Evolutionary conservation across 805 yeast species (phyloP), one percentile per base, ranked within the genome.

Genomic region (Debaryomyces hansenii): DNA sequence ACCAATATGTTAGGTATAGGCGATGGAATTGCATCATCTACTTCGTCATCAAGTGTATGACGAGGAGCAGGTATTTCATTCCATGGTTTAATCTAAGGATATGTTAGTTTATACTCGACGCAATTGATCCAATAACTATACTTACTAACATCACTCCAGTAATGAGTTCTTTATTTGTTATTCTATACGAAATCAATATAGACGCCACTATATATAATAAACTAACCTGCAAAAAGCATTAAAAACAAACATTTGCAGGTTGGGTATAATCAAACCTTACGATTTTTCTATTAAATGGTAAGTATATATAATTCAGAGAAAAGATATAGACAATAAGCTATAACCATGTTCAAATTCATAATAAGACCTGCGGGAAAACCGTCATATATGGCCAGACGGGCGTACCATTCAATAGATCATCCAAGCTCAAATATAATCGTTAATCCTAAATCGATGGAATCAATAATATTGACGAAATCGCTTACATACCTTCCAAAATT

Each of bases 1-100:
- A 72, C 52, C 1, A 52, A 27, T 1, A 71, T 50, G 1, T 45
- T 45, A 14, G 77, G 76, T 9, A 66, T 47, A 53, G 66, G 47
- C 44, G 49, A 40, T 1, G 65, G 62, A 29, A 54, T 52, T 11
- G 47, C 52, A 7, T 49, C 51, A 15, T 58, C 64, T 31, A 59
- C 64, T 8, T 67, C 75, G 39, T 77, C 80, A 39, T 75, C 78
- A 21, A 81, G 56, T 7, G 72, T 51, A 58, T 82, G 84, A 49
- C 85, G 75, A 15, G 80, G 77, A n/a, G 74, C 64, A 29, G 73
- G 75, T 39, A 62, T 55, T 34, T 76, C 82, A 20, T 68, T 64
- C 75, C 79, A 70, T 35, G 80, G 83, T 66, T 77, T 75, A 41
- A 79, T 65, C 79, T 74, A 46, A 21, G 34, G 18, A 3, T 4